phyloP scores from a whole-genome alignment of 495 filamentous ascomycete species.

The Lophiostoma macrostomum region DNA sequence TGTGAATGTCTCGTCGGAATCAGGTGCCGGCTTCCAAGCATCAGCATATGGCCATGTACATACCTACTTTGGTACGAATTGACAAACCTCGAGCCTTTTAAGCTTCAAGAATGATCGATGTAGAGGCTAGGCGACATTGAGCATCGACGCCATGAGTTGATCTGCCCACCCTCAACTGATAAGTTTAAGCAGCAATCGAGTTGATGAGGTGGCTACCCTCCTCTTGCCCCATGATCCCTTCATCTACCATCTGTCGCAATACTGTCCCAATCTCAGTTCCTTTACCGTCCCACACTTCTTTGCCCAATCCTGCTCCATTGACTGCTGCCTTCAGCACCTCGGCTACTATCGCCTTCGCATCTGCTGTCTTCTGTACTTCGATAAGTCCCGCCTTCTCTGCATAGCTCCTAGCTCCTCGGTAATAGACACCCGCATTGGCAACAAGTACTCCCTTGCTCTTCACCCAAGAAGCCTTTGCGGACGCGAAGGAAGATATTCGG shows the following conservation, averaged over 20 bases:
- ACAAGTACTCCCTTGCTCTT: conserved; percentile 52
- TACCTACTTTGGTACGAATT: no score
- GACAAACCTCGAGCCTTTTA: no score
- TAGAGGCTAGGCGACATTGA: no score
- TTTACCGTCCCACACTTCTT: conserved; percentile 14
- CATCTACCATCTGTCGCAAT: conserved; percentile 28
- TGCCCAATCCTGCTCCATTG: not conserved
- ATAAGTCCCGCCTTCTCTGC: conserved; percentile 43
- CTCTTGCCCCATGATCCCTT: conserved; percentile 23
- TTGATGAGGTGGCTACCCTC: no score
- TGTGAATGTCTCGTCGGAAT: no score
- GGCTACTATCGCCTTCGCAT: conserved; percentile 47
- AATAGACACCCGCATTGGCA: conserved; percentile 63
- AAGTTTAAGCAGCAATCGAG: no score
- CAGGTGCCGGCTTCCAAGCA: no score
- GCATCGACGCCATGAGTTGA: no score
- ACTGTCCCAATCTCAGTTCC: conserved; percentile 7
- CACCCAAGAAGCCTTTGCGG: conserved; percentile 46
- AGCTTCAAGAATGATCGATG: no score
- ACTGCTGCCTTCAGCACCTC: conserved; percentile 20
- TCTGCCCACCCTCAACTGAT: no score
- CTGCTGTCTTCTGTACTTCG: conserved; percentile 33
- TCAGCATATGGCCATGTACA: no score
- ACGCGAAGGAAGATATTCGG: conserved; percentile 51
- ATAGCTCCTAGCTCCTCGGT: conserved; percentile 56